Base-by-base conservation (phyloP, 78 protist genomes). In the Speleostelium caveatum region DNA sequence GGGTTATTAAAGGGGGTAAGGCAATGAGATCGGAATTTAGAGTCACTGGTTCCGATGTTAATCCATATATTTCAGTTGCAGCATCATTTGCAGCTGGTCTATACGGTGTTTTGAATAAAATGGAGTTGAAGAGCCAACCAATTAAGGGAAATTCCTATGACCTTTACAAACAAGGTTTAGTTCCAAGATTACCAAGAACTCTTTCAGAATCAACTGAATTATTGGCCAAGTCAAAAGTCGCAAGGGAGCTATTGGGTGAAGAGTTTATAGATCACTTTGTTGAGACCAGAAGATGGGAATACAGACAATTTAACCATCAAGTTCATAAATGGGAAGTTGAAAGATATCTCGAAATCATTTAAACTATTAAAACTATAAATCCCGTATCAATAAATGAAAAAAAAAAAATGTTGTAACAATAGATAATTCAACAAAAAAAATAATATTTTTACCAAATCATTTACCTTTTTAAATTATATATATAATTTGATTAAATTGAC, bases 251-350 rank as follows among this genome's bases (percentile, higher is more conserved):
- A 7, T 42, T 89, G 26, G 94, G 94, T 76, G 87, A 66, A 12
- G 94, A 89, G n/a, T 89, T 89, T 59, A 66, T 89, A 24, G 88
- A 89, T n/a, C 94, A 89, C 45, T 89, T 76, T 39, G 88, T 76
- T 28, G 66, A 67, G 28, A 89, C 94, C 17, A 67, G 94, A 56
- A 21, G 86, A 7, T 74, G 87, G 94, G 94, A 89, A 74, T 89
- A 83, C 39, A 45, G 88, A 39, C 74, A 67, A 68, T 89, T 79
- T 30, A 79, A 89, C 65, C 74, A 74, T 41, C 86, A 72, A 56
- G 94, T 89, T 21, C 86, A 79, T 38, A 32, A 67, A 51, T 89
- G 94, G 94, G 94, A 89, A 66, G 21, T 65, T 32, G 80, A 89
- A 66, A 49, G 94, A 68, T 89, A 89, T 51, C 75, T 89, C 33